phyloP scores from a whole-genome alignment of 208 protist genomes.

The Sergeia podlipaevii region DNA sequence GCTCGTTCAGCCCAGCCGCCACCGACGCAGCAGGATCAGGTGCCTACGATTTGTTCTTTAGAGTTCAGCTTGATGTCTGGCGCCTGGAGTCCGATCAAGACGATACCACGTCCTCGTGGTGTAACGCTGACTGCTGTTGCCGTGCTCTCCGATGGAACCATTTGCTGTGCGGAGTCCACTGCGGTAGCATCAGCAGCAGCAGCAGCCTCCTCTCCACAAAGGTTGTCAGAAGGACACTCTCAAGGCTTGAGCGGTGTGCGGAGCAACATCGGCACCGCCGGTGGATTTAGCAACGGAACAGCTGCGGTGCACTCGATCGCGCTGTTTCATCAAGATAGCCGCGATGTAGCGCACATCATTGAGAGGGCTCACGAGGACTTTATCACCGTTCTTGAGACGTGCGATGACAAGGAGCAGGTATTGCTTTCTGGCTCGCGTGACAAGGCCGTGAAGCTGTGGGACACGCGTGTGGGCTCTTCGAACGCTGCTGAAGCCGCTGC shows the following conservation, averaged over 20 bases:
- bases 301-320: not conserved
- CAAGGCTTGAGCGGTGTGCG: no score
- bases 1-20: no score
- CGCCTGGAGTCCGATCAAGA: constrained; percentile 53
- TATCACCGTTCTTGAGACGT: constrained; percentile 57
- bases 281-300: not conserved
- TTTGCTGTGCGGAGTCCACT: constrained; percentile 69
- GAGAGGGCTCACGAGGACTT: constrained; percentile 59
- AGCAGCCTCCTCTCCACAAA: no score
- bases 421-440: constrained; percentile 68
- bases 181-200: no score
- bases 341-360: constrained; percentile 40
- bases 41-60: constrained; percentile 55
- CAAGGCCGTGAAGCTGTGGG: constrained; percentile 71
- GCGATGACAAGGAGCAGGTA: constrained; percentile 52
- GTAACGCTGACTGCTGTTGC: constrained; percentile 57
- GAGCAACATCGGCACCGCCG: constrained; percentile 10
- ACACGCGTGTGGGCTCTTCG: constrained; percentile 29
- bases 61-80: constrained; percentile 50
- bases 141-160: constrained; percentile 47
- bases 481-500: constrained; percentile 7
- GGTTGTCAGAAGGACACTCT: no score
- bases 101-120: constrained; percentile 40
- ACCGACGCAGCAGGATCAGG: no score
- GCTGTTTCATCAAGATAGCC: constrained; percentile 34